Percentiles rank a stretch among this genome's conserved stretches.
phyloP scores from a whole-genome alignment of 2,329 filamentous ascomycete species.

The Pseudogymnoascus sp. region DNA sequence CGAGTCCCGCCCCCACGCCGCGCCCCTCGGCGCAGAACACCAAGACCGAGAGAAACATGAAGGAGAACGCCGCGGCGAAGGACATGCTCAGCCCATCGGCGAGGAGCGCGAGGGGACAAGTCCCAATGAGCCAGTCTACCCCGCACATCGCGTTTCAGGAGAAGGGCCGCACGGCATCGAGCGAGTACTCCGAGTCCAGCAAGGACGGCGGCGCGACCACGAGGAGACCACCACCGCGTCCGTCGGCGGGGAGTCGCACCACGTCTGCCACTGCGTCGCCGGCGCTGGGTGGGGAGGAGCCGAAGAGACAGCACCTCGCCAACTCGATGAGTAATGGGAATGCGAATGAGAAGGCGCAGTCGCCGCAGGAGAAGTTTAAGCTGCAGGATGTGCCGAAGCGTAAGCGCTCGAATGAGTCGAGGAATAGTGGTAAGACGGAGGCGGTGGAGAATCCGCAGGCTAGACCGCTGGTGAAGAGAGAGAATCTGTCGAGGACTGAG shows the following conservation, averaged over 20 bases:
- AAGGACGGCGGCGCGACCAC: conserved; percentile 38
- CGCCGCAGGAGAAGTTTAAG: conserved; percentile 56
- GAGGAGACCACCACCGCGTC: conserved; percentile 39
- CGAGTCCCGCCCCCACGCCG: conserved; percentile 53
- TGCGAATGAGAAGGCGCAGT: conserved; percentile 30
- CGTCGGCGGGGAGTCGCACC: conserved; percentile 17
- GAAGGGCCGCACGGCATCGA: conserved; percentile 59
- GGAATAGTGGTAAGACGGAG: conserved; percentile 32
- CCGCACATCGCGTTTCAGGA: conserved; percentile 93
- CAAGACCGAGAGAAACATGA: too few relatives aligned
- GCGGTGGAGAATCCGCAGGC: background rate
- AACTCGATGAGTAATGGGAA: conserved; percentile 19
- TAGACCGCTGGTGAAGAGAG: background rate
- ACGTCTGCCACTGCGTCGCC: conserved; percentile 21
- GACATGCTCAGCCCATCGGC: background rate
- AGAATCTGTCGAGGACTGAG: background rate
- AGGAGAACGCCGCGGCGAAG: conserved; percentile 20
- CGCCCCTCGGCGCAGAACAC: conserved; percentile 35
- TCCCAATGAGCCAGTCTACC: conserved; percentile 41
- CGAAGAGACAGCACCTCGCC: conserved; percentile 22
- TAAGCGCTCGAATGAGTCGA: conserved; percentile 39
- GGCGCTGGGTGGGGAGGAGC: conserved; percentile 22
- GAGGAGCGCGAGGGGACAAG: background rate
- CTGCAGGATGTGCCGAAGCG: conserved; percentile 72
- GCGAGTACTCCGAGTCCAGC: conserved; percentile 46